A percentile compares a stretch with the other conserved stretches of the same genome.
Conservation (phyloP, 306 rosid genomes). For the Clitoria ternatea region DNA sequence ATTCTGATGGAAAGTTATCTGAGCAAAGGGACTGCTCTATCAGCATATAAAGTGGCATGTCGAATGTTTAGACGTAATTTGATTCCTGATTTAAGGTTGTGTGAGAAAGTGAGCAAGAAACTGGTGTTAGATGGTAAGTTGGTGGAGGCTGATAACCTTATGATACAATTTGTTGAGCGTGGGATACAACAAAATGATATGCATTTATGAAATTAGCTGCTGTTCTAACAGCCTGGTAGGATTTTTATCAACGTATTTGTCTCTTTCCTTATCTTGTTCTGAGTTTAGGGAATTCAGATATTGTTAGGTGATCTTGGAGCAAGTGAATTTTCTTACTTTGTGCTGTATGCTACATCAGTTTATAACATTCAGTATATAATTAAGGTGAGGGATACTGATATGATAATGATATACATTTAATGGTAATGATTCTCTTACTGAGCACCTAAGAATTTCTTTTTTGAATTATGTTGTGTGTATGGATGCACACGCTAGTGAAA, state of each 20-base stretch:
- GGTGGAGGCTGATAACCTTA: conserved; percentile 78
- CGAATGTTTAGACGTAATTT: conserved; percentile 82
- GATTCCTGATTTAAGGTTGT: conserved; percentile 75
- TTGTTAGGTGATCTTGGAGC: neutral
- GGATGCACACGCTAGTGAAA: no score
- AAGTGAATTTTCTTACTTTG: neutral
- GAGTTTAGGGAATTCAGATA: conserved; percentile 14
- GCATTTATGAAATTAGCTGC: conserved; percentile 23
- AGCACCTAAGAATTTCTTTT: neutral
- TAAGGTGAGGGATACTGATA: neutral
- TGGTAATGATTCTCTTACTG: neutral
- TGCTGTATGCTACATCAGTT: neutral
- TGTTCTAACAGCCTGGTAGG: conserved; percentile 59
- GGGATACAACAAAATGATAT: conserved; percentile 48
- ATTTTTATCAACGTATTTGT: neutral
- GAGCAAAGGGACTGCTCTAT: conserved; percentile 52
- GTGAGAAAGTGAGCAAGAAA: conserved; percentile 66
- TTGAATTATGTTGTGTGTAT: neutral
- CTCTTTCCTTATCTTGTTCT: neutral
- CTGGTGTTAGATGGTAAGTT: conserved; percentile 54
- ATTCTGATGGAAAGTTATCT: conserved; percentile 69
- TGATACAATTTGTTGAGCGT: conserved; percentile 72
- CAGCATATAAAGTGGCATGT: conserved; percentile 77
- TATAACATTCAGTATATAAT: neutral
- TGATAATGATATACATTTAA: neutral